phyloP scores from a whole-genome alignment of 129 eudicot genomes.

The Deinandra increscens region DNA sequence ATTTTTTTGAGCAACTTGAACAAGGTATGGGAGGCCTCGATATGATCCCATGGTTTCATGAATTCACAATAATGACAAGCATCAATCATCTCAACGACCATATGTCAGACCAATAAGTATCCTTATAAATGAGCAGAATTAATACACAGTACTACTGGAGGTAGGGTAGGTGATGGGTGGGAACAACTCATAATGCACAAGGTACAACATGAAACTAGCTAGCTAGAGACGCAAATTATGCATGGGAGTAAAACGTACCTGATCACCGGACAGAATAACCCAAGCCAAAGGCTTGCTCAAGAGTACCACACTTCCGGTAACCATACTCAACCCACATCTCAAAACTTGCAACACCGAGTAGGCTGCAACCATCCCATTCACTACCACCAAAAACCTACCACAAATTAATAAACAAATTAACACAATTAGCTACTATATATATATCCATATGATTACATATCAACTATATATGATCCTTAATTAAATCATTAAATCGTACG shows the following conservation, averaged over 20 bases:
- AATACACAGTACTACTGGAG: conserved; percentile 14
- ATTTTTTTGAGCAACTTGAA: too few species aligned
- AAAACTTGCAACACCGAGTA: conserved; percentile 66
- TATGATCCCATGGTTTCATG: too few species aligned
- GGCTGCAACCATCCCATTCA: conserved; percentile 72
- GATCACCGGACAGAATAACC: conserved; percentile 83
- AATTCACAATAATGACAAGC: neutral
- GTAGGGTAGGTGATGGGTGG: conserved; percentile 21
- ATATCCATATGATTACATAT: too few species aligned
- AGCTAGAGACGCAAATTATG: neutral
- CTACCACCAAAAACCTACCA: conserved; percentile 76
- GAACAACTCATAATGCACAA: neutral
- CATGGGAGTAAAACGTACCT: conserved; percentile 39
- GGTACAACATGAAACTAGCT: neutral
- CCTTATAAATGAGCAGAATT: conserved; percentile 22
- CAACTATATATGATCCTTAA: too few species aligned
- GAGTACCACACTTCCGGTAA: conserved; percentile 65
- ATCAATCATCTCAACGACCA: neutral
- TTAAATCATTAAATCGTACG: too few species aligned
- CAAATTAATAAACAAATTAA: neutral
- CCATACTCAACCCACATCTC: conserved; percentile 70
- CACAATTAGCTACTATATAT: too few species aligned
- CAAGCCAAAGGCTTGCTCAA: conserved; percentile 91
- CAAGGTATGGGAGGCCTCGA: too few species aligned
- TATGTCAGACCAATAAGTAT: conserved; percentile 14